Evolutionary conservation across 805 yeast genomes (phyloP), one percentile per base, ranked within the genome.

Genomic region (Cyberlindnera suaveolens): DNA sequence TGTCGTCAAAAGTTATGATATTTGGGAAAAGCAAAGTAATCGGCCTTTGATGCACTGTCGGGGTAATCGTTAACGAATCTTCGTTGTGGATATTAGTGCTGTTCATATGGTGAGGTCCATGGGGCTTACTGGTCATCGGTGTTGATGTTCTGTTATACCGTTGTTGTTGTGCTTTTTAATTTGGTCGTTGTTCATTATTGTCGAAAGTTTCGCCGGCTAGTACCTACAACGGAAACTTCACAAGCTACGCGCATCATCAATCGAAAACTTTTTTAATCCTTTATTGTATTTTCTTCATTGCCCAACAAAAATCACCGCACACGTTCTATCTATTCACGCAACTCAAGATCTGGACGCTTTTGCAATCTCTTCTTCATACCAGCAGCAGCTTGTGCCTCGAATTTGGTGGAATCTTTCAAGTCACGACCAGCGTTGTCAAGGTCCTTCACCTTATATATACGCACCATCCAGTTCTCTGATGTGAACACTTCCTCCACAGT

Each of bases 401-500:
- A 76, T 26, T 63, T 67, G 29, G 82, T 74, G 34, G 80, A 80
- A n/a, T 72, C 70, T 34, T 69, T 68, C 52, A 82, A 67, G 52
- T 79, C 82, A 64, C 99, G 80, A 39, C 98, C 99, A 52, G 86
- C 78, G 47, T 77, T 78, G 64, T 93, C 99, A 46, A 75, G 72
- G 47, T 88, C 91, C 66, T 89, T 93, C 53, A 93, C 85, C 72
- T 88, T 85, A 70, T 87, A 93, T 48, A 93, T 77, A 67, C 99
- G 80, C 16, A 93, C 97, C 54, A 93, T 76, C 97, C 97, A 95
- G 72, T 93, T 95, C 61, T 89, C 96, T 38, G 91, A 74, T 2
- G 99, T 93, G 68, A 82, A 93, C 1, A 83, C 99, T 71, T 93
- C 99, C 57, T 93, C 98, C 34, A 91, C 72, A 41, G 82, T 82